Evolutionary conservation across 2,329 filamentous ascomycete species (phyloP).

Genomic region (Gnomoniopsis smithogilvyi): DNA sequence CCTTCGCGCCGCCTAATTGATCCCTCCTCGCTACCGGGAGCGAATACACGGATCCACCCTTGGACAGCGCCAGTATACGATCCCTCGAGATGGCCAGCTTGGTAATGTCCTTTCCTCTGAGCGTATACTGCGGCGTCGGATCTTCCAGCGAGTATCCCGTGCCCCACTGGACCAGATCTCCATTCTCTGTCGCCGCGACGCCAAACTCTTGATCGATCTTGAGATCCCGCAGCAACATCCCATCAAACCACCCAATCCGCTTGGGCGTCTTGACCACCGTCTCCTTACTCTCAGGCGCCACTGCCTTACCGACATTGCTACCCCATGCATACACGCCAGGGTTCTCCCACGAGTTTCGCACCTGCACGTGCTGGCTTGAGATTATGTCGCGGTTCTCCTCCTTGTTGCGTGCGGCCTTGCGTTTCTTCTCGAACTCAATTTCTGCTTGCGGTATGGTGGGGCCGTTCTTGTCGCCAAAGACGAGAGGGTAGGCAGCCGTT

Average conservation of each 20-base stretch:
- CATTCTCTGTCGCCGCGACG: slow-evolving; percentile 81
- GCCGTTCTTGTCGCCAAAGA: slow-evolving; percentile 14
- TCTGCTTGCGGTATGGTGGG: slow-evolving; percentile 41
- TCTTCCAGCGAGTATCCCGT: slow-evolving; percentile 65
- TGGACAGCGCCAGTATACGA: slow-evolving; percentile 75
- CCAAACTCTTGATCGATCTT: slow-evolving; percentile 82
- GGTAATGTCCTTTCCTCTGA: slow-evolving; percentile 76
- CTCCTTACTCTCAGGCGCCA: slow-evolving; percentile 78
- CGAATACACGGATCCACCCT: slow-evolving; percentile 77
- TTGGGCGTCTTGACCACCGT: slow-evolving; percentile 74
- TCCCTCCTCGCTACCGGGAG: slow-evolving; percentile 73
- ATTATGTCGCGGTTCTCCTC: slow-evolving; percentile 74
- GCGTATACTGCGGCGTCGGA: slow-evolving; percentile 63
- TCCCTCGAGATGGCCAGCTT: slow-evolving; percentile 77
- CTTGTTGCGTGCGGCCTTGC: slow-evolving; percentile 54
- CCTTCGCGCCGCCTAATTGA: slow-evolving; percentile 60
- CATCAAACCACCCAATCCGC: slow-evolving; percentile 79
- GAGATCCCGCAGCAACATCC: slow-evolving; percentile 77
- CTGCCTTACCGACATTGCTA: slow-evolving; percentile 79
- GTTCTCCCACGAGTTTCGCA: slow-evolving; percentile 75
- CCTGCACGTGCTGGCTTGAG: slow-evolving; percentile 83
- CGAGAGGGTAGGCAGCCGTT: slow-evolving; percentile 12
- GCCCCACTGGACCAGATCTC: slow-evolving; percentile 92
- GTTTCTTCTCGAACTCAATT: slow-evolving; percentile 65
- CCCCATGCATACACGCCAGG: slow-evolving; percentile 95